phyloP scores from a whole-genome alignment of 805 yeast genomes.

The Blastobotrys attinorum region DNA sequence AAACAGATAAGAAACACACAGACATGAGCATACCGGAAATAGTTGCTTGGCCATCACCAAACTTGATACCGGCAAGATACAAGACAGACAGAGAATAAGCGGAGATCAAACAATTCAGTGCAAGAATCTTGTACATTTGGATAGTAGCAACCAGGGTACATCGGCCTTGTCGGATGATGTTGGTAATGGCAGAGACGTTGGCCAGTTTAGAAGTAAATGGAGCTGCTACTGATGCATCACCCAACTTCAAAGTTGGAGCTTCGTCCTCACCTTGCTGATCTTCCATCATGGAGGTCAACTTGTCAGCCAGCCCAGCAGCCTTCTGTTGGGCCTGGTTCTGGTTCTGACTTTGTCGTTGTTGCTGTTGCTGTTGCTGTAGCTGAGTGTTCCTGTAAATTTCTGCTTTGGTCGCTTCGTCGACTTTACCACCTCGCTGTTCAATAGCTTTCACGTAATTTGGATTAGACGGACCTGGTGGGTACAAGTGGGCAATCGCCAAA shows the following conservation, averaged over 20 bases:
- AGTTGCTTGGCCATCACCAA: slow-evolving; percentile 98
- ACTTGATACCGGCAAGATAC: slow-evolving; percentile 93
- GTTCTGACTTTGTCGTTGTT: slow-evolving; percentile 30
- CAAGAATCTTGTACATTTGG: slow-evolving; percentile 97
- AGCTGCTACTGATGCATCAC: slow-evolving; percentile 99
- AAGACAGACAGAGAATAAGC: slow-evolving; percentile 93
- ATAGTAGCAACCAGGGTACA: slow-evolving; percentile 95
- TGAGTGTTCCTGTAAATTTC: too few species aligned
- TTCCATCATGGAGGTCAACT: slow-evolving; percentile 46
- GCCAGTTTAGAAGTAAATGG: slow-evolving; percentile 95
- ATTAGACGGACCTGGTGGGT: slow-evolving; percentile 91
- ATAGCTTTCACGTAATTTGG: slow-evolving; percentile 82
- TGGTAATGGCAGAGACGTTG: slow-evolving; percentile 85
- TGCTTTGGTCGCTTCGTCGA: slow-evolving; percentile 45
- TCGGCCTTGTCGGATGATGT: slow-evolving; percentile 95
- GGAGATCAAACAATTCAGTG: slow-evolving; percentile 91
- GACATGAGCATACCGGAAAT: slow-evolving; percentile 87
- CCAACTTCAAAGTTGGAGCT: slow-evolving; percentile 87
- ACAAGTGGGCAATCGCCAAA: slow-evolving; percentile 78
- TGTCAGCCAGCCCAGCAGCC: slow-evolving; percentile 51
- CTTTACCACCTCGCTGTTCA: slow-evolving; percentile 72
- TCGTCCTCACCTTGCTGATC: slow-evolving; percentile 61
- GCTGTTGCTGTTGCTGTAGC: slow-evolving; percentile 28
- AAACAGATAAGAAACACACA: slow-evolving; percentile 90
- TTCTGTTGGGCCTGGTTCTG: slow-evolving; percentile 23